phyloP scores from a whole-genome alignment of 2,329 filamentous ascomycete species.

The Dothiorella sarmentorum region DNA sequence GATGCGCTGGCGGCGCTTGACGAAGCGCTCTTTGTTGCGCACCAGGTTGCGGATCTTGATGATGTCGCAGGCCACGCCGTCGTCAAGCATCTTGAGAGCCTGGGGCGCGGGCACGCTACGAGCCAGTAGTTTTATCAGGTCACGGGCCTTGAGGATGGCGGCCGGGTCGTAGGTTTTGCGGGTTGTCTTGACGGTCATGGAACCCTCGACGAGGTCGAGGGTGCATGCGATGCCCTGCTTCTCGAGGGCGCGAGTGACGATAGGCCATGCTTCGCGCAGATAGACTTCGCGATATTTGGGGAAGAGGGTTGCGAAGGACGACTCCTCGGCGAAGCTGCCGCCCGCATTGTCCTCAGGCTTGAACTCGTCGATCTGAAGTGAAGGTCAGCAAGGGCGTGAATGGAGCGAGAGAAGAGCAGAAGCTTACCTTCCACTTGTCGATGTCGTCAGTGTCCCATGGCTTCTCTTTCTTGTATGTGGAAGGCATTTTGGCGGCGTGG shows the following conservation, averaged over 20 bases:
- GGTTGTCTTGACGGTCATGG: slow-evolving; percentile 95
- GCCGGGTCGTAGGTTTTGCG: slow-evolving; percentile 88
- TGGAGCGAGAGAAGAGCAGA: background rate
- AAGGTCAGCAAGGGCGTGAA: background rate
- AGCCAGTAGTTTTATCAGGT: slow-evolving; percentile 88
- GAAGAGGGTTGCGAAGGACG: slow-evolving; percentile 80
- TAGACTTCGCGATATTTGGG: slow-evolving; percentile 97
- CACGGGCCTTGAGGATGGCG: slow-evolving; percentile 86
- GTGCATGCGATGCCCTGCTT: slow-evolving; percentile 87
- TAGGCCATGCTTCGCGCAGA: slow-evolving; percentile 86
- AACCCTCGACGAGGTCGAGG: slow-evolving; percentile 90
- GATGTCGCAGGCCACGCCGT: slow-evolving; percentile 87
- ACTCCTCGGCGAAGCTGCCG: slow-evolving; percentile 89
- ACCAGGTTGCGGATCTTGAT: slow-evolving; percentile 93
- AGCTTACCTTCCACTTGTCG: slow-evolving; percentile 82
- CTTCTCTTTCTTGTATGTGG: slow-evolving; percentile 84
- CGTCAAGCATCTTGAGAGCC: slow-evolving; percentile 89
- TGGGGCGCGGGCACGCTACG: slow-evolving; percentile 90
- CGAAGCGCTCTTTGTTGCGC: slow-evolving; percentile 89
- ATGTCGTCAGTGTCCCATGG: slow-evolving; percentile 94
- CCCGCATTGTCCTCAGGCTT: slow-evolving; percentile 78
- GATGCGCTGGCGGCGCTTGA: slow-evolving; percentile 90
- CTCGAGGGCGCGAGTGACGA: slow-evolving; percentile 82
- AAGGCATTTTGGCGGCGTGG: slow-evolving; percentile 62
- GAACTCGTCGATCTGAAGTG: slow-evolving; percentile 68